A percentile compares a stretch with the other conserved stretches of the same genome.
phyloP scores from a whole-genome alignment of 2,329 filamentous ascomycete genomes.

The Aspergillus viridinutans region DNA sequence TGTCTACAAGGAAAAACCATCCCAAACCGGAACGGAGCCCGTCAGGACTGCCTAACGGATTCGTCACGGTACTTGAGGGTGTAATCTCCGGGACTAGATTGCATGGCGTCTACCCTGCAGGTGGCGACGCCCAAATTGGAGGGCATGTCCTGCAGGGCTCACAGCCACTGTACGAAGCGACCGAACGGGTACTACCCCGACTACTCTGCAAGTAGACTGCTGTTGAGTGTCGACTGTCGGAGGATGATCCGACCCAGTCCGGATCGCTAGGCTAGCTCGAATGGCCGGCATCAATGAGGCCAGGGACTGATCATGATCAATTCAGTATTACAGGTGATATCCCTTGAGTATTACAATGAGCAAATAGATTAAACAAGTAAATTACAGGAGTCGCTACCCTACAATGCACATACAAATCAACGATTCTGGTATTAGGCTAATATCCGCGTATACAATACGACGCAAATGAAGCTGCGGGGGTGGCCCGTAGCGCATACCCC shows the following conservation, averaged over 20 bases:
- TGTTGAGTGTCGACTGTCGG: neutral
- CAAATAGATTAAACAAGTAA: too few relatives aligned
- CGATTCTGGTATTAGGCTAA: neutral
- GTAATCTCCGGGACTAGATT: neutral
- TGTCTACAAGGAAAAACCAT: neutral
- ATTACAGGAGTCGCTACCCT: too few relatives aligned
- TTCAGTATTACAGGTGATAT: too few relatives aligned
- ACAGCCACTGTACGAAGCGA: neutral
- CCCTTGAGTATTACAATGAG: too few relatives aligned
- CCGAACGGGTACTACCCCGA: too few relatives aligned
- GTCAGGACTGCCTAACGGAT: neutral
- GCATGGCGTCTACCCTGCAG: neutral
- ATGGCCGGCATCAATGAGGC: too few relatives aligned
- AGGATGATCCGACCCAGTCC: slow-evolving; percentile 1
- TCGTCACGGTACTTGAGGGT: slow-evolving; percentile 4
- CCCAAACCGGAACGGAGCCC: slow-evolving; percentile 1
- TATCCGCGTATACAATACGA: neutral
- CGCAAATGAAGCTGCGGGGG: neutral
- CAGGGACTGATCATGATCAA: too few relatives aligned
- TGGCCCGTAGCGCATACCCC: too few relatives aligned
- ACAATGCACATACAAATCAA: too few relatives aligned
- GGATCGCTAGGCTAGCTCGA: neutral
- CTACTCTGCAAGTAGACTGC: too few relatives aligned
- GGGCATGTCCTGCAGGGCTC: neutral
- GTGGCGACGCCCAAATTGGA: too few relatives aligned